Evolutionary conservation across 2,329 filamentous ascomycete genomes (phyloP).

Genomic region (Clonostachys sp.): DNA sequence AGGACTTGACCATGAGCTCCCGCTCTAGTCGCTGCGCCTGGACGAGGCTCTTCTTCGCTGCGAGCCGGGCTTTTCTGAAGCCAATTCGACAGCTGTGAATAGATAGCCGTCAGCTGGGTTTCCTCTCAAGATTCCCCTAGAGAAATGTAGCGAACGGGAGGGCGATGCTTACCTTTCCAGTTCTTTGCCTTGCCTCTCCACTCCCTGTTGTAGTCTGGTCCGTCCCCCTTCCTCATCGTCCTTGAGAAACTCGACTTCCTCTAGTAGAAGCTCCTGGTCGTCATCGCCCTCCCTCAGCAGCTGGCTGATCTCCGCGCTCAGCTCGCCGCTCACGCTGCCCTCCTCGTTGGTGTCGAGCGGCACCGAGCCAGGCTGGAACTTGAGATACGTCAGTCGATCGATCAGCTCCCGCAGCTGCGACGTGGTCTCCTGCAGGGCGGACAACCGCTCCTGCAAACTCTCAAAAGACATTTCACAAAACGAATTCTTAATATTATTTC

Average conservation of each 20-base stretch:
- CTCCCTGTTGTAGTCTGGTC: conserved; percentile 60
- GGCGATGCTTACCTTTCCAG: conserved; percentile 54
- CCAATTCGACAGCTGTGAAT: conserved; percentile 47
- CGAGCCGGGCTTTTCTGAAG: conserved; percentile 79
- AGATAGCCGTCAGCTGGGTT: conserved; percentile 2
- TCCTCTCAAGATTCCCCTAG: background rate
- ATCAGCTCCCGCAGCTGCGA: conserved; percentile 55
- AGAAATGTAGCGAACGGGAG: background rate
- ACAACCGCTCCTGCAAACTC: conserved; percentile 56
- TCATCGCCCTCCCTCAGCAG: conserved; percentile 75
- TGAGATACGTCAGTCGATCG: conserved; percentile 50
- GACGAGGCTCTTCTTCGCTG: conserved; percentile 71
- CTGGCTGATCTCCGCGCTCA: conserved; percentile 76
- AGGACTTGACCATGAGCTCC: conserved; percentile 66
- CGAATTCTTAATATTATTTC: too few species aligned
- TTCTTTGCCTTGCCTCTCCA: conserved; percentile 64
- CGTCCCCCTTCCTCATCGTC: conserved; percentile 51
- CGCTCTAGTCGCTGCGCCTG: conserved; percentile 72
- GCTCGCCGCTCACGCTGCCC: conserved; percentile 57
- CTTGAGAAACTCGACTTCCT: conserved; percentile 71
- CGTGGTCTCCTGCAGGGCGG: conserved; percentile 56
- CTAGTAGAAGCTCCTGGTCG: conserved; percentile 73
- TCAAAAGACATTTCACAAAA: conserved; percentile 61
- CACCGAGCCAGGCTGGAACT: conserved; percentile 54
- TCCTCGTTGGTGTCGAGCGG: conserved; percentile 31